phyloP scores from a whole-genome alignment of 139 green algal genomes.

The Trebouxia sp. region DNA sequence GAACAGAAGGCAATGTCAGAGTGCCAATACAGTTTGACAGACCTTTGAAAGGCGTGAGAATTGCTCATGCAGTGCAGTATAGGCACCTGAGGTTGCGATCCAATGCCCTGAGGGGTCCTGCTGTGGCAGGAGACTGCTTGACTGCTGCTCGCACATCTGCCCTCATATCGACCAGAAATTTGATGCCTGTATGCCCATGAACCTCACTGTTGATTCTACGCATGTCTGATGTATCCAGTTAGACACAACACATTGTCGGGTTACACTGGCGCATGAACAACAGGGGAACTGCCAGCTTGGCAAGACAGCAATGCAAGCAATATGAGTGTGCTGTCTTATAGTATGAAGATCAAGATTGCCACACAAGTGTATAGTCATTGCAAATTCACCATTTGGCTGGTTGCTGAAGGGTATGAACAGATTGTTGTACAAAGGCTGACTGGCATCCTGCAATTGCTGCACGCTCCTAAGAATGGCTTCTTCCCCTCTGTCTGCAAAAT shows the following conservation, averaged over 20 bases:
- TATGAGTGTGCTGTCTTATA: too few species aligned
- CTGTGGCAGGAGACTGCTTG: conserved; percentile 25
- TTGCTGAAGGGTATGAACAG: conserved; percentile 65
- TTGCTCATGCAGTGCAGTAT: too few species aligned
- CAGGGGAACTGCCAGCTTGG: not conserved
- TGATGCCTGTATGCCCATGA: conserved; percentile 51
- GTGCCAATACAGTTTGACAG: too few species aligned
- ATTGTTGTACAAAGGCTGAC: conserved; percentile 62
- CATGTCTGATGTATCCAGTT: too few species aligned
- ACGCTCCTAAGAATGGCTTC: not conserved
- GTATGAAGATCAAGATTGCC: too few species aligned
- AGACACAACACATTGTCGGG: not conserved
- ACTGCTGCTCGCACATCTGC: conserved; percentile 56
- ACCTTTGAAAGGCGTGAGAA: too few species aligned
- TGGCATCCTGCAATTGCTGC: not conserved
- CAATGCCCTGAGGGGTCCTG: conserved; percentile 32
- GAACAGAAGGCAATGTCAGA: too few species aligned
- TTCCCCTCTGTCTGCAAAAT: not conserved
- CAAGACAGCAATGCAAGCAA: not conserved
- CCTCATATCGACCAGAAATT: conserved; percentile 72
- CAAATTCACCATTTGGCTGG: conserved; percentile 54
- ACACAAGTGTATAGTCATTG: too few species aligned
- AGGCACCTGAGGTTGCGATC: not conserved
- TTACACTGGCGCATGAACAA: not conserved
- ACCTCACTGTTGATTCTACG: not conserved